Evolutionary conservation across 2,329 filamentous ascomycete species (phyloP), one percentile per base, ranked within the genome.

Genomic region (Cladosporium halotolerans): DNA sequence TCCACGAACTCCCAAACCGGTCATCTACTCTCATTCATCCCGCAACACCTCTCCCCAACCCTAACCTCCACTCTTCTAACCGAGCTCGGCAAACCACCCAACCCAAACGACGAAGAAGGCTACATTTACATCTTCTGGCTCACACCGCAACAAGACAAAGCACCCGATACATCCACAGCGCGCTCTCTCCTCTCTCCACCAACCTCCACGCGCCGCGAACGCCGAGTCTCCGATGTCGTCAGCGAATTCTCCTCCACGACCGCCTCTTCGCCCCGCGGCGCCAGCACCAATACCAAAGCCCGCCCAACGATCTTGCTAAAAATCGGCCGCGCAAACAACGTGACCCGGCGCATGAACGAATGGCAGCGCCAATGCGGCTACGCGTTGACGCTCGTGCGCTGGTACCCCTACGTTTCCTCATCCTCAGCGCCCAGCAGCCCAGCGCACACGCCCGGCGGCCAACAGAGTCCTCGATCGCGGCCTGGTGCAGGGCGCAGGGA

Each of bases 121-220:
- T 99, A 93, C 73, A 97, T 99, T 61, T 99, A 99, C 78, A 95
- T 99, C 70, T 99, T 97, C 77, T 96, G 92, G 90, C 79, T 96
- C 18, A 96, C 89, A 0, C 65, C 63, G 1, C 84, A 89, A 32
- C 76, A 80, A 34, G 79, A 77, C 2, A 72, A 81, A 7, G 68
- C 76, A 0, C 69, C 79, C 0, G 73, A 76, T 85, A 40, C 71
- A 19, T 62, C 65, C 3, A 41, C 70, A 68, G 49, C 69, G 6
- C 59, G 62, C 28, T 67, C 64, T 1, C 56, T 70, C 3, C 59
- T 71, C 13, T 53, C 67, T 6, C 57, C 61, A 53, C 14, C 63
- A 16, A 52, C 60, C 48, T 55, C 47, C 9, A 55, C 58, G 3
- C 40, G 44, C 8, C 41, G 56, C 41, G 42, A 49, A 6, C 59